These are phyloP conservation scores for Triglochin maritima DNA, from an alignment of 106 monocot genomes.

Conservation along the genomic window DNA sequence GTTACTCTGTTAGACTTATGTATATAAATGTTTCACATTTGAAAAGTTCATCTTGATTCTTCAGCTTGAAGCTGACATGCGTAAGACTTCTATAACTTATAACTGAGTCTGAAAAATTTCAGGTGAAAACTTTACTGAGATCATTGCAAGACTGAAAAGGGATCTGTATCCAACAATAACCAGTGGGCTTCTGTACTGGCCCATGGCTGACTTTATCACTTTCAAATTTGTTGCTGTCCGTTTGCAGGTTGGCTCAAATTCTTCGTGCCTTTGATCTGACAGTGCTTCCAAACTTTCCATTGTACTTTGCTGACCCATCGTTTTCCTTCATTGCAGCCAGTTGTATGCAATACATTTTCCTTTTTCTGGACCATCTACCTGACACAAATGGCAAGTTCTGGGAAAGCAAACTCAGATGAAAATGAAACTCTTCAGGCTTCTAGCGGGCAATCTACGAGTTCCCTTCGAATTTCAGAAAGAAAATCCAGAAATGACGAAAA, in stretches of 20 bases:
- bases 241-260: conserved; percentile 56
- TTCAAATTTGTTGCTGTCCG: conserved; percentile 80
- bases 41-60: no score
- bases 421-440: not conserved
- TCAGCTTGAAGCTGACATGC: no score
- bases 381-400: conserved; percentile 78
- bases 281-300: not conserved
- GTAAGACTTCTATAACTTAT: not conserved
- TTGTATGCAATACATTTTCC: conserved; percentile 84
- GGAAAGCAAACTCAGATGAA: conserved; percentile 32
- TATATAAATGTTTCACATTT: no score
- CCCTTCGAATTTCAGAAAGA: not conserved
- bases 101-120: not conserved
- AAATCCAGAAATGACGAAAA: not conserved
- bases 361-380: conserved; percentile 93
- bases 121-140: conserved; percentile 75
- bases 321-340: conserved; percentile 34
- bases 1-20: no score
- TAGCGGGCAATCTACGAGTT: not conserved
- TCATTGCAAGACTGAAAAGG: conserved; percentile 73
- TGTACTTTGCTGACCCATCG: not conserved
- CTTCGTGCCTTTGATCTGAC: not conserved
- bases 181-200: conserved; percentile 82
- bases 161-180: conserved; percentile 67
- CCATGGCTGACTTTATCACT: conserved; percentile 85